Percentiles rank a stretch among this genome's conserved stretches.
Evolutionary conservation across 352 stramenopile genomes (phyloP).

Genomic region (Phytophthora niederhauseri): DNA sequence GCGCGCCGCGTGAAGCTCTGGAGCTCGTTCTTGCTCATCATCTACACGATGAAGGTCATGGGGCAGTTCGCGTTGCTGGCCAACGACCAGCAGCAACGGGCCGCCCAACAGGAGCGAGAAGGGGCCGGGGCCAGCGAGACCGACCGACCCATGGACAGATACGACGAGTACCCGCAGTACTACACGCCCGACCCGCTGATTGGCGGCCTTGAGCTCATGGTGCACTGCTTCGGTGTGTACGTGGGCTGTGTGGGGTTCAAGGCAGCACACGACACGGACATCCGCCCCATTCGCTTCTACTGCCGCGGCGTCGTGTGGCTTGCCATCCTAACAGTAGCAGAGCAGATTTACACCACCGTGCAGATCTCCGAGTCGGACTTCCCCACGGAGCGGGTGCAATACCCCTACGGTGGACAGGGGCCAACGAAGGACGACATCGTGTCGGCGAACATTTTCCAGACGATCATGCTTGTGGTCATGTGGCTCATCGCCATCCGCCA

Average conservation of each 20-base stretch:
- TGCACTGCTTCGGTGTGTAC: constrained; percentile 87
- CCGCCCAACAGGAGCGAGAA: constrained; percentile 38
- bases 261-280: constrained; percentile 85
- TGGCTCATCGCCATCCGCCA: constrained; percentile 84
- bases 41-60: constrained; percentile 93
- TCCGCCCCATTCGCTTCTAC: constrained; percentile 86
- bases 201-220: constrained; percentile 68
- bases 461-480: constrained; percentile 85
- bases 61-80: constrained; percentile 83
- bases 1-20: constrained; percentile 87
- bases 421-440: constrained; percentile 87
- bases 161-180: constrained; percentile 81
- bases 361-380: constrained; percentile 83
- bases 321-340: constrained; percentile 70
- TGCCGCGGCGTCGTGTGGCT: constrained; percentile 81
- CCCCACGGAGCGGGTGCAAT: constrained; percentile 68
- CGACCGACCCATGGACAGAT: constrained; percentile 51
- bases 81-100: constrained; percentile 77
- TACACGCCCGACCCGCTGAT: constrained; percentile 81
- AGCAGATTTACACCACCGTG: constrained; percentile 87
- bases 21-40: constrained; percentile 89
- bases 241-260: constrained; percentile 89
- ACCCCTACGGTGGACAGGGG: constrained; percentile 72
- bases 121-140: constrained; percentile 33
- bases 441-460: constrained; percentile 86